Evolutionary conservation across 176 grass and related monocot genomes (phyloP).

Genomic region (Secale cereale): DNA sequence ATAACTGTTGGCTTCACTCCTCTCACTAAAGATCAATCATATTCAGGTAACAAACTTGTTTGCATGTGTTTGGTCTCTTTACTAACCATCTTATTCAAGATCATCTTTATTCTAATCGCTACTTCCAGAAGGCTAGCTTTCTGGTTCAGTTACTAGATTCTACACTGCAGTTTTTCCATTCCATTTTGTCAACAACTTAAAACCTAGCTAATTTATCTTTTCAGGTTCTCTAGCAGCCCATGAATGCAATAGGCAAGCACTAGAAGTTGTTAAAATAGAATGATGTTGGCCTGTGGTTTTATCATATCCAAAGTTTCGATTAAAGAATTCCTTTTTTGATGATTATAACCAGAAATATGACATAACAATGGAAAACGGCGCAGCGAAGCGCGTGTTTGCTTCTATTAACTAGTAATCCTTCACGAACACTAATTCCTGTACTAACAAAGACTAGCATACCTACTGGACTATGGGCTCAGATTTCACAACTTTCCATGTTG

Average conservation of each 20-base stretch:
- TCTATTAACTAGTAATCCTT: not conserved
- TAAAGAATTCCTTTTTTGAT: not conserved
- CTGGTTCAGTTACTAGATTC: not conserved
- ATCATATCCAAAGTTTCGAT: not conserved
- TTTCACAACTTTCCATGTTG: too few species aligned
- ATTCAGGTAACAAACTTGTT: constrained; percentile 27
- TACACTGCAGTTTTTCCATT: not conserved
- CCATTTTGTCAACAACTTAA: not conserved
- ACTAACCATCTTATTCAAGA: not conserved
- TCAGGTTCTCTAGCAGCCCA: constrained; percentile 57
- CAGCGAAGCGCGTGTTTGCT: too few species aligned
- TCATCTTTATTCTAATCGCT: not conserved
- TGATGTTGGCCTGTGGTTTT: constrained; percentile 36
- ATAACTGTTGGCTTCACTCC: too few species aligned
- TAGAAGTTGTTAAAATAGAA: constrained; percentile 74
- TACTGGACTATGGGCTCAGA: too few species aligned
- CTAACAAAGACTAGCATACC: too few species aligned
- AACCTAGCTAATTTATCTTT: not conserved
- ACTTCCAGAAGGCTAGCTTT: not conserved
- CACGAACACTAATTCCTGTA: too few species aligned
- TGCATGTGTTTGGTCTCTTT: not conserved
- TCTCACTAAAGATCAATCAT: not conserved
- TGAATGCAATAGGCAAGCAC: constrained; percentile 62
- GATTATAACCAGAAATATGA: not conserved
- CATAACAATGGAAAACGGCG: too few species aligned